A percentile compares a stretch with the other conserved stretches of the same genome.
phyloP scores from a whole-genome alignment of 2,329 filamentous ascomycete genomes.

The Cercospora beticola region DNA sequence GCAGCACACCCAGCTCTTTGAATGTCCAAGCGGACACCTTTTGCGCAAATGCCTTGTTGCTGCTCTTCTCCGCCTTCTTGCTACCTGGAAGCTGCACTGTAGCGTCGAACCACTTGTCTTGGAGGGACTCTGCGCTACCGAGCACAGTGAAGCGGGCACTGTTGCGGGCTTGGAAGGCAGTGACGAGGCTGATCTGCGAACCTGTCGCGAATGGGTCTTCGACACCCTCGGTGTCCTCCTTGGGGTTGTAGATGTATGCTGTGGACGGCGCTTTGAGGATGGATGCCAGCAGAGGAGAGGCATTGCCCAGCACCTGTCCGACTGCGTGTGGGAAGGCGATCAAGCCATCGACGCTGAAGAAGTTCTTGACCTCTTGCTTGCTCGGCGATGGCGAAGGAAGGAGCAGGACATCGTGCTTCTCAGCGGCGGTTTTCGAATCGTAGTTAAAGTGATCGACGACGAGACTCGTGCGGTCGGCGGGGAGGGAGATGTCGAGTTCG shows the following conservation, averaged over 20 bases:
- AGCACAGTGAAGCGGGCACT: slow-evolving; percentile 84
- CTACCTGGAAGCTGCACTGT: slow-evolving; percentile 61
- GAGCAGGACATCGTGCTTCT: slow-evolving; percentile 85
- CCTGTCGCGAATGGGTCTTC: slow-evolving; percentile 86
- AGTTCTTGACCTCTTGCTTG: slow-evolving; percentile 70
- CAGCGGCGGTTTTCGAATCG: slow-evolving; percentile 71
- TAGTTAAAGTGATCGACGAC: slow-evolving; percentile 97
- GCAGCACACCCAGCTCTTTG: slow-evolving; percentile 86
- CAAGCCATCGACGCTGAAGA: slow-evolving; percentile 68
- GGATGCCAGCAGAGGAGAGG: slow-evolving; percentile 72
- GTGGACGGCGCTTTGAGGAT: slow-evolving; percentile 79
- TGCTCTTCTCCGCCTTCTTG: slow-evolving; percentile 61
- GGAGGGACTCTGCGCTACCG: slow-evolving; percentile 81
- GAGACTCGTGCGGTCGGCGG: slow-evolving; percentile 76
- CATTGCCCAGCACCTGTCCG: slow-evolving; percentile 77
- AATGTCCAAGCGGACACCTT: slow-evolving; percentile 93
- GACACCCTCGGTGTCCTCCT: slow-evolving; percentile 69
- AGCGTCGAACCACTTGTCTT: slow-evolving; percentile 84
- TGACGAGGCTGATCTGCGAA: slow-evolving; percentile 77
- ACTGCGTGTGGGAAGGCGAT: slow-evolving; percentile 80
- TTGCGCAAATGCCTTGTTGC: slow-evolving; percentile 82
- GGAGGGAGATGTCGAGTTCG: slow-evolving; percentile 87
- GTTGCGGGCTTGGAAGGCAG: slow-evolving; percentile 86
- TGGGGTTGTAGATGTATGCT: slow-evolving; percentile 90
- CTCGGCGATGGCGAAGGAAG: slow-evolving; percentile 66